phyloP scores from a whole-genome alignment of 192 early-diverging fungal genomes.

The Dimargaris cristalligena region DNA sequence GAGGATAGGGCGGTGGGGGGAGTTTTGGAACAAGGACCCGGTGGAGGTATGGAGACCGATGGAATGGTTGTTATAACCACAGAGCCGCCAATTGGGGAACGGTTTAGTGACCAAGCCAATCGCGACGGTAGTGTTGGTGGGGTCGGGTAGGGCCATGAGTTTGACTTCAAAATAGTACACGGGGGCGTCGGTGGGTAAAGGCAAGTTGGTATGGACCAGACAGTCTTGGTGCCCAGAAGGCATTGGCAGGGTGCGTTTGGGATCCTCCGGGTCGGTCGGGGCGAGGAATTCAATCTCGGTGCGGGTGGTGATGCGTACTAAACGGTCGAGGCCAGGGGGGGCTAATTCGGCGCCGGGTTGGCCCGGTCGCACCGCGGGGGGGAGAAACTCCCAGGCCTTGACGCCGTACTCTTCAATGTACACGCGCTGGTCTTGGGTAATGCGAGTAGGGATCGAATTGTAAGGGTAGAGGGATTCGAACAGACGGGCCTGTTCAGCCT shows the following conservation, averaged over 20 bases:
- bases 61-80: constrained; percentile 29
- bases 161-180: constrained; percentile 35
- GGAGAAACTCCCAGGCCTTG: constrained; percentile 66
- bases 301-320: constrained; percentile 32
- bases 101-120: constrained; percentile 32
- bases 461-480: constrained; percentile 7
- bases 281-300: constrained; percentile 6
- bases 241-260: neutral
- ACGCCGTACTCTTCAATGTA: constrained; percentile 68
- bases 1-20: constrained; percentile 34
- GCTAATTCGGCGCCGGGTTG: constrained; percentile 38
- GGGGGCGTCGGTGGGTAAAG: constrained; percentile 54
- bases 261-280: constrained; percentile 8
- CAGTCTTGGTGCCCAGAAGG: neutral
- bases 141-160: constrained; percentile 18
- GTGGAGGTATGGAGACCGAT: constrained; percentile 27
- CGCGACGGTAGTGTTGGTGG: constrained; percentile 27
- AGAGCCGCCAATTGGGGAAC: constrained; percentile 27
- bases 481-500: neutral
- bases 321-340: constrained; percentile 50
- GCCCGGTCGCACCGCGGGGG: constrained; percentile 35
- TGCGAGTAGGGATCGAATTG: constrained; percentile 39
- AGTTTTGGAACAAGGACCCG: constrained; percentile 24
- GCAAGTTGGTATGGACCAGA: constrained; percentile 59
- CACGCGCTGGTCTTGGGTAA: constrained; percentile 53